Base-by-base conservation (phyloP, 345 rosid genomes). In the Brassica rapa region DNA sequence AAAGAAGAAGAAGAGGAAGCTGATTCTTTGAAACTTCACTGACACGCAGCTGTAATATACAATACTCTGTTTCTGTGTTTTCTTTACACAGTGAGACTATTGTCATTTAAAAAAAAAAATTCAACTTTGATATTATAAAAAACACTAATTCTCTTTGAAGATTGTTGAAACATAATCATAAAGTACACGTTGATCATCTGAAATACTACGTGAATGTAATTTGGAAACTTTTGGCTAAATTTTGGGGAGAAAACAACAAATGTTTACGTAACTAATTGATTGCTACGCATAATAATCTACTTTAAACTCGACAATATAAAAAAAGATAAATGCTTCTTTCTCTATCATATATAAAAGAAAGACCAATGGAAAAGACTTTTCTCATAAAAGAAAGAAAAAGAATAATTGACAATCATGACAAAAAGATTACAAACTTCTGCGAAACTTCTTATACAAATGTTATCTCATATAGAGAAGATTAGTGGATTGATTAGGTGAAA, bases 31-130 rank as follows among this genome's bases (percentile, higher is more conserved):
- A 80, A 55, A 74, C 79, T 80, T 80, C 79, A 62, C 79, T 80
- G 56, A 80, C 82, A 79, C 82, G 77, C 56, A 67, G 67, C 77
- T 79, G 53, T 66, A 78, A 72, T 59, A 56, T 43, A 57, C 77
- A 66, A 29, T 8, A 19, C 62, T 57, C 11, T n/a, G 67, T 39
- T 5, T 11, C 56, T 43, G 56, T 72, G 81, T 57, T 57, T 49
- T 65, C 21, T 1, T 55, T 41, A 62, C 66, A 60, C 29, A 10
- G 49, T 41, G n/a, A 41, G 72, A 19, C 35, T 63, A 62, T 64
- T 41, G 3, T 24, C 11, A 10, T 23, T 21, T 0, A 16, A 6
- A n/a, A 11, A 53, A n/a, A n/a, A 55, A 16, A 29, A 25, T 39
- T 53, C 59, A 71, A 2, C 33, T 57, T 43, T 78, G 67, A 71